Evolutionary conservation across 78 protist species (phyloP).

Genomic region (Dictyostelium intermedium): DNA sequence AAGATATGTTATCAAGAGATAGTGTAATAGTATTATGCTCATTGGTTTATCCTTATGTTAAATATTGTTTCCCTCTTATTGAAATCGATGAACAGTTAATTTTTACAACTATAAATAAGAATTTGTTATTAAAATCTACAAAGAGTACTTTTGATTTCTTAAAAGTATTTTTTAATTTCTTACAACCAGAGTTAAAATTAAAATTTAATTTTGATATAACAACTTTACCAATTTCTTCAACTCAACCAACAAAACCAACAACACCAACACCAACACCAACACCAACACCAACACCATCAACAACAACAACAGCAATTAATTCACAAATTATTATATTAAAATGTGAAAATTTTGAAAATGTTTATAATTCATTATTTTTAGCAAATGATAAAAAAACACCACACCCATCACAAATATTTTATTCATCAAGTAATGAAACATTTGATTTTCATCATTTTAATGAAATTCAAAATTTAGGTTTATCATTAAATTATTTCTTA

Average conservation of each 20-base stretch:
- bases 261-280: not conserved
- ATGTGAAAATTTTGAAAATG: not conserved
- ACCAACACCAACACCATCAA: not conserved
- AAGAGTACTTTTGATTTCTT: constrained; percentile 4
- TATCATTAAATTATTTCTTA: not conserved
- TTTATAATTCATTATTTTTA: constrained; percentile 32
- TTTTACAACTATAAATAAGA: not conserved
- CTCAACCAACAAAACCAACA: not conserved
- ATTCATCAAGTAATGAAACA: not conserved
- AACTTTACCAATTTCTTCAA: not conserved
- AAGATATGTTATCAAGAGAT: not conserved
- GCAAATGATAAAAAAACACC: constrained; percentile 17
- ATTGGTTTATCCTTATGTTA: constrained; percentile 1
- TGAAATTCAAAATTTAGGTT: not conserved
- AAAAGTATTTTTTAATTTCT: constrained; percentile 4
- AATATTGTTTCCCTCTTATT: constrained; percentile 18
- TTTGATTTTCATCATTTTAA: constrained; percentile 22
- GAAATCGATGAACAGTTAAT: constrained; percentile 19
- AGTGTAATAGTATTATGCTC: not conserved
- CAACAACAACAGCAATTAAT: not conserved
- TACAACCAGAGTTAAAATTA: constrained; percentile 11
- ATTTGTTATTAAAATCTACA: not conserved
- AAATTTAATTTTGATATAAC: not conserved
- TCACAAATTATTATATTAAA: not conserved
- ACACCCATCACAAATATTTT: constrained; percentile 56